Base-by-base conservation (phyloP, 805 yeast genomes). In the Wickerhamiella shivajii region DNA sequence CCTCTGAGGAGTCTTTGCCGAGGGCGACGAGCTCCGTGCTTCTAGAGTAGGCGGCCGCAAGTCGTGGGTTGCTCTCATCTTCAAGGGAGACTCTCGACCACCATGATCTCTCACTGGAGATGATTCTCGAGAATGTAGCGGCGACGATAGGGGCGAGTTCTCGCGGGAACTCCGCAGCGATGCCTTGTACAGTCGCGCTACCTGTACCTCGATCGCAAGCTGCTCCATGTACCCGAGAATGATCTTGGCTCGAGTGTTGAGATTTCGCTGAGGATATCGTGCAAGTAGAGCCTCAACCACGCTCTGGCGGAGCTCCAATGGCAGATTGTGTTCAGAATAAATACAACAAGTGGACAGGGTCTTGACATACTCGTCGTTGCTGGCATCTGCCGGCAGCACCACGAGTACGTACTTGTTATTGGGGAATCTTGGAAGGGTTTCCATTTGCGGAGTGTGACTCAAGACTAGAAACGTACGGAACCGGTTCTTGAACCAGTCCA, bases 401-500 rank as follows among this genome's bases (percentile, higher is more conserved):
- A 45, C 23, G 38, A 69, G 69, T 37, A 44, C 29, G 45, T 47
- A 34, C 46, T 33, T 18, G 39, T 44, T 18, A 31, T 43, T 32
- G 55, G 61, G 29, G 50, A 50, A 39, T 27, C 34, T 14, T 24
- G 55, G 61, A 28, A 57, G 44, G 6, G 38, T 29, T 18, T 59
- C 46, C 35, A 60, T 58, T 17, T 47, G 56, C 3, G 83, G 80
- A 6, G 39, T 37, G 17, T 57, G 70, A 3, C 71, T 56, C 15
- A 77, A 51, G 3, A 77, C 61, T 43, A 78, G 65, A 45, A 68
- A 50, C 1, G 78, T 59, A 35, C 87, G 57, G 50, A 74, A 75
- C 51, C 69, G 68, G 57, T 77, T 77, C 46, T 74, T 74, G 29
- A 60, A 49, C 64, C 72, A 77, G 47, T 77, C 85, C 13, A 73